Base-by-base conservation (phyloP, 441 rosid genomes). In the Adansonia rubrostipa region DNA sequence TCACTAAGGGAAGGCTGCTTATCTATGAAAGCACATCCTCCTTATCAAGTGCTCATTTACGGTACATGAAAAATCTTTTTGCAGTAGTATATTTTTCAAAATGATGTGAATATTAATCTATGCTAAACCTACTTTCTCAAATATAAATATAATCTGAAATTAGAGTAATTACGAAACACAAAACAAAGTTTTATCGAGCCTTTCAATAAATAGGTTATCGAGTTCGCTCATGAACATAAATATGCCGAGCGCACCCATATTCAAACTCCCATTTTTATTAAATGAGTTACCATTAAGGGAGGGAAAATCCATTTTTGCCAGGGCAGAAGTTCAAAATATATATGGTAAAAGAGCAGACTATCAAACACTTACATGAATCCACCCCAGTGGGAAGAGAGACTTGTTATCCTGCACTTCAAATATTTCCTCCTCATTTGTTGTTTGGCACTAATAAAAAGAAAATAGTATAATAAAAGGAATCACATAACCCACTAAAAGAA, bases 361-460 rank as follows among this genome's bases (percentile, higher is more conserved):
- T 33, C 3, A 4, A 42, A 20, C 61, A 85, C 98, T 89, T 83
- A 96, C 99, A 88, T 96, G 99, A 87, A 96, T 96, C 99, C 99
- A 96, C 65, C 99, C 99, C 36, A 96, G 95, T 65, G 98, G 97
- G 73, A 96, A 94, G 82, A 96, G 97, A 75, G 98, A 94, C 82
- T 62, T 91, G 73, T 87, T 94, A 85, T 94, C 99, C 84, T 96
- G 99, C 77, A 87, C 98, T 88, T 94, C 99, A 86, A 96, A 96
- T 87, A 94, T 94, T 76, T 96, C 99, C 81, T 96, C 99, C 86
- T 96, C 99, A 82, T 94, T 93, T 85, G 98, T 96, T 19, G 98
- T 76, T 82, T 94, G 99, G 83, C 99, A 96, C 97, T 96, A 87
- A 44, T 56, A 10, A 78, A 3, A 80, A 80, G 72, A 58, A 50